Evolutionary conservation across 2,329 filamentous ascomycete genomes (phyloP), one percentile per base, ranked within the genome.

Genomic region (Tolypocladium nubicola): DNA sequence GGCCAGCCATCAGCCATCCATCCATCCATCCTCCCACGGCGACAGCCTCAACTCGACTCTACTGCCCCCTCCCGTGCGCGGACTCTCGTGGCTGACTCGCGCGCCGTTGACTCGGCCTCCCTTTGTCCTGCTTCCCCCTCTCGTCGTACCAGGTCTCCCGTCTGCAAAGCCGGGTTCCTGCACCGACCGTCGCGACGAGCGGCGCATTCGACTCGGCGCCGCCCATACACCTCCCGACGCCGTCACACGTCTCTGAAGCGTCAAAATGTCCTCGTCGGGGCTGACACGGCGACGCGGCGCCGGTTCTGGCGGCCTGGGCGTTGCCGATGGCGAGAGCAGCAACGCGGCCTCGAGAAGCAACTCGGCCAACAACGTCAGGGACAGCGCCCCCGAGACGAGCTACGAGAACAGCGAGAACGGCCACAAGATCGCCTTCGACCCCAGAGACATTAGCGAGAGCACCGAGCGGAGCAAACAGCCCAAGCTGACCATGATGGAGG

Each of bases 401-500:
- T 97, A 96, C 79, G 88, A 92, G 76, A 91, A 81, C 70, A 82
- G 88, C 72, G 93, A 96, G 75, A 97, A 97, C 77, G 94, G 94
- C 64, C 94, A 97, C 82, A 96, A 95, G 81, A 97, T 99, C 73
- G 94, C 92, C 58, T 99, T 90, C 73, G 94, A 99, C 73, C 94
- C 94, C 59, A 83, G 93, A 73, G 94, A 99, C 74, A 96, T 99
- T 68, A 96, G 88, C 76, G 94, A 99, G 80, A 97, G 86, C 74
- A 90, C 88, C 65, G 94, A 99, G 79, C 81, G 94, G 71, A 94
- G 84, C 81, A 97, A 97, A 79, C 93, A 97, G 79, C 94, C 94
- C 53, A 99, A 97, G 80, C 79, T 99, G 71, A 99, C 94, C 43
- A 79, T 99, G 71, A 99, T 99, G 94, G 94, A 99, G 77, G 94